These are phyloP conservation scores for Hyaloscypha finlandica DNA, from an alignment of 495 filamentous ascomycete species.

Conservation along the genomic window DNA sequence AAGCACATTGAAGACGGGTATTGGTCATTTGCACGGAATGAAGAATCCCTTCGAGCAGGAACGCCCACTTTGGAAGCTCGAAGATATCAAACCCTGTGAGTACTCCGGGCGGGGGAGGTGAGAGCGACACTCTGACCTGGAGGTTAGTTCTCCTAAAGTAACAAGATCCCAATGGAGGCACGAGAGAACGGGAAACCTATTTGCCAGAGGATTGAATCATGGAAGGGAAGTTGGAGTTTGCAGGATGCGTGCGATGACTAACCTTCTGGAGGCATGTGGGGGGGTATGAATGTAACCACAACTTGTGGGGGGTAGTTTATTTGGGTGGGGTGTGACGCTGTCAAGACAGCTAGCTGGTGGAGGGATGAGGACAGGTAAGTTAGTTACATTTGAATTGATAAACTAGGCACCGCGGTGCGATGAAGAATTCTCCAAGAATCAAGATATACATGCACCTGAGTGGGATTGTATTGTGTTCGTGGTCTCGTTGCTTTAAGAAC, in stretches of 20 bases:
- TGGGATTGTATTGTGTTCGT: not conserved
- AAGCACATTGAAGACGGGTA: too few species aligned
- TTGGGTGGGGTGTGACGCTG: too few species aligned
- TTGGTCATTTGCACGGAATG: too few species aligned
- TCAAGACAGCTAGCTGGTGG: too few species aligned
- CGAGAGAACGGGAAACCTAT: not conserved
- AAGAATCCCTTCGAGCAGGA: too few species aligned
- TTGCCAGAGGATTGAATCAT: not conserved
- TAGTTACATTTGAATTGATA: not conserved
- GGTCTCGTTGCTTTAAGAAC: constrained; percentile 1
- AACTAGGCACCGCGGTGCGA: not conserved
- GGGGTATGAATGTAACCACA: not conserved
- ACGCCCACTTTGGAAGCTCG: not conserved
- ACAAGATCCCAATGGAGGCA: not conserved
- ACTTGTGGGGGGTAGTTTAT: too few species aligned
- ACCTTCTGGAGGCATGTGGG: not conserved
- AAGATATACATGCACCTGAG: not conserved
- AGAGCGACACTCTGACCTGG: not conserved
- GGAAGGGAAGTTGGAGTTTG: not conserved
- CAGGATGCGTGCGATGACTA: too few species aligned
- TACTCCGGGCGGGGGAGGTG: not conserved
- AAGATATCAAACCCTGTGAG: not conserved
- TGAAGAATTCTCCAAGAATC: not conserved
- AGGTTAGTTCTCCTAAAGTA: not conserved
- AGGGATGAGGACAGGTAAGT: not conserved